Conservation (phyloP, 148 eudicot genomes). For the Vaccinium corymbosum region DNA sequence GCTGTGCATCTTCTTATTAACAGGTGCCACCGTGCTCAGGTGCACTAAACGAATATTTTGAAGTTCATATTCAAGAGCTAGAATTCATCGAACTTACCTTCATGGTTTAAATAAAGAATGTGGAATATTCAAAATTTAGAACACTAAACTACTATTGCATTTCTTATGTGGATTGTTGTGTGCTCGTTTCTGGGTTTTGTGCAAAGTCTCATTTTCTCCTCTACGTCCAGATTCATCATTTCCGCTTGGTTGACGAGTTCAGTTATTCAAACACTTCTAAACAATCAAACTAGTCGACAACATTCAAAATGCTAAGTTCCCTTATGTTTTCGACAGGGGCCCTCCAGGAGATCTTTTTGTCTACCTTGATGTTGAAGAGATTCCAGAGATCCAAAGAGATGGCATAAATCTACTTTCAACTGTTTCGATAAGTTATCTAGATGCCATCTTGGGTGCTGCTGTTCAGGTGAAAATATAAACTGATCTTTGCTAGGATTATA, state of each 20-base stretch:
- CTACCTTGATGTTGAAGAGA: slow-evolving; percentile 84
- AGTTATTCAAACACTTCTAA: not conserved
- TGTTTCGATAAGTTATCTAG: slow-evolving; percentile 70
- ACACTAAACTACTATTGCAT: not conserved
- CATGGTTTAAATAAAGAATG: not conserved
- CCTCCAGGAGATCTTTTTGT: slow-evolving; percentile 98
- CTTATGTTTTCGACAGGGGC: slow-evolving; percentile 43
- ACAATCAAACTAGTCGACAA: not conserved
- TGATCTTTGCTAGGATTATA: not conserved
- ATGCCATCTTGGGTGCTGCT: slow-evolving; percentile 88
- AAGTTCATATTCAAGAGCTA: not conserved
- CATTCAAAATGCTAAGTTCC: slow-evolving; percentile 7
- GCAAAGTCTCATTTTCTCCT: not conserved
- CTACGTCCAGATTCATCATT: not conserved
- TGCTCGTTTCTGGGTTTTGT: not conserved
- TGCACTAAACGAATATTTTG: not conserved
- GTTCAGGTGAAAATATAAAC: slow-evolving; percentile 49
- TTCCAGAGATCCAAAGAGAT: slow-evolving; percentile 91
- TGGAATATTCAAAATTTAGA: not conserved
- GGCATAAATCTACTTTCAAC: slow-evolving; percentile 85
- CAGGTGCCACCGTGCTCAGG: not conserved
- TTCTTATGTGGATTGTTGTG: not conserved
- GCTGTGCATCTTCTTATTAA: not conserved
- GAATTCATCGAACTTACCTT: not conserved
- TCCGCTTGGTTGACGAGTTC: not conserved